Percentiles rank a stretch among this genome's conserved stretches.
These are phyloP conservation scores for Trametes cubensis DNA, from an alignment of 768 basidiomycete species.

Conservation along the genomic window DNA sequence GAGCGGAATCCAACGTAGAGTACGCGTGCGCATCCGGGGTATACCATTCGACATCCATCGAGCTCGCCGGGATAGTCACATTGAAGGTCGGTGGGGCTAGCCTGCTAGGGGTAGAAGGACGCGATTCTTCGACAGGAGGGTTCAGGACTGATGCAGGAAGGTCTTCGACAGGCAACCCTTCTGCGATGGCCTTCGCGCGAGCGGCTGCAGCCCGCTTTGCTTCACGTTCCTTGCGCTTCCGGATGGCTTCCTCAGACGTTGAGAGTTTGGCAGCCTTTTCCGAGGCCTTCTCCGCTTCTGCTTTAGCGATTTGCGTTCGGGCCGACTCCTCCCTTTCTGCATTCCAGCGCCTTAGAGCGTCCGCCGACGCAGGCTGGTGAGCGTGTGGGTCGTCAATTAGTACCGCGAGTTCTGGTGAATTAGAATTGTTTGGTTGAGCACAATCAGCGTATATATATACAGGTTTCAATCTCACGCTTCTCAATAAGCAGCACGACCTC, in stretches of 20 bases:
- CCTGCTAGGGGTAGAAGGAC: constrained; percentile 22
- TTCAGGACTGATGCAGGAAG: neutral
- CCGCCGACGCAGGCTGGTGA: constrained; percentile 50
- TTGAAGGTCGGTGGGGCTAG: constrained; percentile 43
- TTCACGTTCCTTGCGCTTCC: constrained; percentile 75
- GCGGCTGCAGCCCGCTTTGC: constrained; percentile 39
- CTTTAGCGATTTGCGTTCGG: constrained; percentile 49
- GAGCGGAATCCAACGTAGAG: constrained; percentile 60
- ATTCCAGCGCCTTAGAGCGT: constrained; percentile 58
- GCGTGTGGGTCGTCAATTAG: constrained; percentile 73
- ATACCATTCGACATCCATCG: constrained; percentile 73
- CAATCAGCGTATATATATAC: too few relatives aligned
- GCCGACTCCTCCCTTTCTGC: constrained; percentile 48
- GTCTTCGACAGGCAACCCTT: constrained; percentile 20
- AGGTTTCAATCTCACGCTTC: constrained; percentile 63
- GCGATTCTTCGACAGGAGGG: constrained; percentile 8
- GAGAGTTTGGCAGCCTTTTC: constrained; percentile 39
- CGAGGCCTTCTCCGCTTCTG: constrained; percentile 52
- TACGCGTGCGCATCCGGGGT: constrained; percentile 46
- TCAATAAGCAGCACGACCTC: constrained; percentile 88
- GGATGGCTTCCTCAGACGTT: constrained; percentile 55
- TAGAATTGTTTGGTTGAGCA: neutral
- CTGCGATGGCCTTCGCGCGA: constrained; percentile 29
- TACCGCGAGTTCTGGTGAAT: constrained; percentile 64
- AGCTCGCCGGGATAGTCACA: constrained; percentile 68